Percentiles rank a stretch among this genome's conserved stretches.
phyloP scores from a whole-genome alignment of 2,329 filamentous ascomycete genomes.

The Colletotrichum sp. region DNA sequence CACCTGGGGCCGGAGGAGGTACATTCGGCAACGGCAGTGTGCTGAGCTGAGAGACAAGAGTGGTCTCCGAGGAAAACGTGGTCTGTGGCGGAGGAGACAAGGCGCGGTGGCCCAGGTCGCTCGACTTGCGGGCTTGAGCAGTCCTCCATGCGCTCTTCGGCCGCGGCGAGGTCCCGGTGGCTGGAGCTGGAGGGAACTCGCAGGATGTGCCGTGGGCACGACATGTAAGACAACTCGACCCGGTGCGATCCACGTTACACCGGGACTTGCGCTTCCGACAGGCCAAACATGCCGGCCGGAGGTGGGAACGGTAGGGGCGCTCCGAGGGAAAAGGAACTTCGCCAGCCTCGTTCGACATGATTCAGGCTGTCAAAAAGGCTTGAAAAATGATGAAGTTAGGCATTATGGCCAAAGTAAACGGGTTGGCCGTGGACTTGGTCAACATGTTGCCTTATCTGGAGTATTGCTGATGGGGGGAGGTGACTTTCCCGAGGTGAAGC shows the following conservation, averaged over 20 bases:
- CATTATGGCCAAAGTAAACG: not conserved
- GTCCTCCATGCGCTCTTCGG: constrained; percentile 8
- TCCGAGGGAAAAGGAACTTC: constrained; percentile 5
- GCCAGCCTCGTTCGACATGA: not conserved
- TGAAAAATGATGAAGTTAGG: too few species aligned
- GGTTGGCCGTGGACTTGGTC: not conserved
- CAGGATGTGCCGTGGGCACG: constrained; percentile 63
- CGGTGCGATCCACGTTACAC: constrained; percentile 61
- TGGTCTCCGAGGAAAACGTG: not conserved
- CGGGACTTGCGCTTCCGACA: constrained; percentile 67
- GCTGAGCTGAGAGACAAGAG: not conserved
- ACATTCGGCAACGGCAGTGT: constrained; percentile 7
- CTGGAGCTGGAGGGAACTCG: constrained; percentile 45
- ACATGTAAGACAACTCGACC: constrained; percentile 61
- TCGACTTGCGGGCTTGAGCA: not conserved
- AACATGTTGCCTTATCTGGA: not conserved
- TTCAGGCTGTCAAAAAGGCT: accelerated
- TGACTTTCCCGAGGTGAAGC: not conserved
- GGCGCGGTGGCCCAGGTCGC: not conserved
- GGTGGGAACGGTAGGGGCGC: constrained; percentile 67
- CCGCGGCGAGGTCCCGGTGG: not conserved
- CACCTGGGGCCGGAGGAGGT: constrained; percentile 27
- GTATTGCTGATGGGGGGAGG: not conserved
- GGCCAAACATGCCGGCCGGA: constrained; percentile 63
- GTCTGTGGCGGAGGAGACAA: not conserved